Conservation (phyloP, 2,329 filamentous ascomycete species). For the Xylaria multiplex region DNA sequence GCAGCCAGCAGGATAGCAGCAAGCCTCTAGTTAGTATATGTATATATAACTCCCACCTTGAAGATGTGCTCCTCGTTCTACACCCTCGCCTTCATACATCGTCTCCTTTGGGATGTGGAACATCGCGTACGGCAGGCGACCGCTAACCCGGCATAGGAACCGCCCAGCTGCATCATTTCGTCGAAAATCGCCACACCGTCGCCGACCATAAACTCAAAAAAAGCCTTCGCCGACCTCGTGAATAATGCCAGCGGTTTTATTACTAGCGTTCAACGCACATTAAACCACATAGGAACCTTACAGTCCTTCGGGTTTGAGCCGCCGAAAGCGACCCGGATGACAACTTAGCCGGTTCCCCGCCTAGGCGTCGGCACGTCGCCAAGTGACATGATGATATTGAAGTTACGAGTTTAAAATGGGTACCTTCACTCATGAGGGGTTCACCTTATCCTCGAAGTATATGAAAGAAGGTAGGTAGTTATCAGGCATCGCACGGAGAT, state of each 20-base stretch:
- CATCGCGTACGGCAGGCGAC: constrained; percentile 55
- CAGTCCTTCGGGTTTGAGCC: constrained; percentile 61
- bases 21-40: no score
- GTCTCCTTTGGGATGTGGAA: no score
- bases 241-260: constrained; percentile 66
- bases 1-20: constrained; percentile 65
- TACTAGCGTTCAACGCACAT: constrained; percentile 56
- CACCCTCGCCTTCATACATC: constrained; percentile 55
- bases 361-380: constrained; percentile 53
- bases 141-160: constrained; percentile 70
- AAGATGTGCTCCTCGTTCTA: neutral
- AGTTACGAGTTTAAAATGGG: neutral
- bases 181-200: constrained; percentile 61
- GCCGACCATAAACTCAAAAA: constrained; percentile 61
- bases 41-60: constrained; percentile 30
- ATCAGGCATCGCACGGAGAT: neutral
- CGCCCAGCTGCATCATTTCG: constrained; percentile 60
- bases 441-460: constrained; percentile 27
- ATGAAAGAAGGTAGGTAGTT: neutral
- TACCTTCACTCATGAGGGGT: constrained; percentile 39
- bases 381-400: neutral
- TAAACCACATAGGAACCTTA: constrained; percentile 49
- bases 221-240: constrained; percentile 65
- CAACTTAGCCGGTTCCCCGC: constrained; percentile 52
- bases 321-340: constrained; percentile 55